Evolutionary conservation across 805 yeast species (phyloP).

Genomic region (Zygoascus flipseniorum): DNA sequence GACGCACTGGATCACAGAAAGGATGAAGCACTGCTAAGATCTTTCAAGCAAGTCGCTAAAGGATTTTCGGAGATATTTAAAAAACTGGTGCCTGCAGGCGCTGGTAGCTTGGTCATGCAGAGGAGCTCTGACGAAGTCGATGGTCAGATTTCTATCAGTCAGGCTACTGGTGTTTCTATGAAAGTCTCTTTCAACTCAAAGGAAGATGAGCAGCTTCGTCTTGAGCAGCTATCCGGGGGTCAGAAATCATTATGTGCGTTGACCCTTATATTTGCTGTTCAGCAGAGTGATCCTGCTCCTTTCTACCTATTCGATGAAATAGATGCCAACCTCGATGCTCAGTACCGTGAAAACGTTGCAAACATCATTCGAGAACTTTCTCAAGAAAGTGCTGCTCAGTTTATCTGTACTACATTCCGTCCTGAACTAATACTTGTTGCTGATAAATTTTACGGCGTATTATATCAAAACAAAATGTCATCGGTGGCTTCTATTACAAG

Average conservation of each 20-base stretch:
- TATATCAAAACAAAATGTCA: constrained; percentile 69
- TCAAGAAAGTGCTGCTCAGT: constrained; percentile 51
- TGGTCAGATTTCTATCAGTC: constrained; percentile 15
- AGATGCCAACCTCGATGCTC: constrained; percentile 92
- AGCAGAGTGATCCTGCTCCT: constrained; percentile 94
- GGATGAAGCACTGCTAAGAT: constrained; percentile 68
- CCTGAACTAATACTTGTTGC: constrained; percentile 88
- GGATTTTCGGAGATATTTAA: constrained; percentile 71
- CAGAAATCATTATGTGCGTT: constrained; percentile 96
- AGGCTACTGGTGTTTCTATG: constrained; percentile 74
- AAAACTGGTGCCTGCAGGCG: constrained; percentile 74
- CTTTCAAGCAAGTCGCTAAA: constrained; percentile 67
- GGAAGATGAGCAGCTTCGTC: constrained; percentile 73
- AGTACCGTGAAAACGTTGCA: constrained; percentile 84
- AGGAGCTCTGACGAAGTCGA: constrained; percentile 28
- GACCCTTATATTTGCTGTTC: constrained; percentile 87
- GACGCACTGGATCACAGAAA: constrained; percentile 65
- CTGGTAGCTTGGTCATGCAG: constrained; percentile 64
- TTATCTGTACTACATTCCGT: constrained; percentile 92
- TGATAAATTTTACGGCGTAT: constrained; percentile 80
- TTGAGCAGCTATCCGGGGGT: constrained; percentile 93
- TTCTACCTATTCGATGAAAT: constrained; percentile 93
- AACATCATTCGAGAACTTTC: constrained; percentile 59
- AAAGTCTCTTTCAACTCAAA: constrained; percentile 84
- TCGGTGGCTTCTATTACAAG: constrained; percentile 61